These are phyloP conservation scores for Fagus crenata DNA, from an alignment of 306 rosid genomes.

Conservation along the genomic window DNA sequence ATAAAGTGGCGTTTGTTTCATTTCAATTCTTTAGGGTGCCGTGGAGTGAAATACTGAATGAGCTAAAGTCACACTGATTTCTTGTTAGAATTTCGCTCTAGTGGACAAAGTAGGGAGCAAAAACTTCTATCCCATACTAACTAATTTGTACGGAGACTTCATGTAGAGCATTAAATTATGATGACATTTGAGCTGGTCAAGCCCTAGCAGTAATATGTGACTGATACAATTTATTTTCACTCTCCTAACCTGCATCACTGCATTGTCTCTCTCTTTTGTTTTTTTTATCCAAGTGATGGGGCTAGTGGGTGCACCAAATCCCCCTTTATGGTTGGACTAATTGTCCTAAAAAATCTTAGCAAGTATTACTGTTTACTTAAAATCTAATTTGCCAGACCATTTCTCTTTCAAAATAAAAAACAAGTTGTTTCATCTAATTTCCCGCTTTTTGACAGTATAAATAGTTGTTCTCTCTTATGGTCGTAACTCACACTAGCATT, in stretches of 20 bases:
- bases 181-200: background rate
- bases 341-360: slow-evolving; percentile 21
- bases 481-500: slow-evolving; percentile 27
- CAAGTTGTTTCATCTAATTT: background rate
- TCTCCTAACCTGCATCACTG: background rate
- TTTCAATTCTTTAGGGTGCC: no score
- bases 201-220: background rate
- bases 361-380: slow-evolving; percentile 32
- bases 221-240: background rate
- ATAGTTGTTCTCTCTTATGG: slow-evolving; percentile 29
- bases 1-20: no score
- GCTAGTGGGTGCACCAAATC: slow-evolving; percentile 89
- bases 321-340: slow-evolving; percentile 54
- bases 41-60: background rate
- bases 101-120: background rate
- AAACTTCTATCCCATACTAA: background rate
- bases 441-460: slow-evolving; percentile 42
- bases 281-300: slow-evolving; percentile 20
- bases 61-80: background rate
- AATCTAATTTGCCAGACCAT: slow-evolving; percentile 41
- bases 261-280: background rate
- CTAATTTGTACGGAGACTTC: background rate
- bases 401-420: background rate
- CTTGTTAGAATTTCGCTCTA: background rate
- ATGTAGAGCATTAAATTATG: background rate